Evolutionary conservation across 2,329 filamentous ascomycete genomes (phyloP), one percentile per base, ranked within the genome.

Genomic region (Aspergillus eucalypticola): DNA sequence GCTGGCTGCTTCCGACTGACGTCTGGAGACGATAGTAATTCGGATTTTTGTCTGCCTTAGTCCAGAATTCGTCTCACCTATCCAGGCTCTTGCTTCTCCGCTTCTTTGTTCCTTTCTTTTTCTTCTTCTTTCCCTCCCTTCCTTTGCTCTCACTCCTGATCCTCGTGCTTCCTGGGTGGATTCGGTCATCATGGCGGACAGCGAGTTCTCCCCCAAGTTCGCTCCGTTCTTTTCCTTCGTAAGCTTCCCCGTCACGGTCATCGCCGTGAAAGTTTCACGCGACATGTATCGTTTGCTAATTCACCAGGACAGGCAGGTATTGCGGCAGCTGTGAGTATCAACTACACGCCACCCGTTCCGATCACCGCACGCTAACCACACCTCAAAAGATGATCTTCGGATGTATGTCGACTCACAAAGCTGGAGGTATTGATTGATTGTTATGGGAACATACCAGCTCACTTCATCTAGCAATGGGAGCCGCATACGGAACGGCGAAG

Each of bases 161-260:
- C 42, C 25, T 23, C 42, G 53, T 56, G 39, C 42, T 23, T 17
- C 39, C 19, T 44, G 51, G 44, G 48, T 27, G 44, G 44, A 49
- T 8, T 46, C 56, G 6, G 44, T 67, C 70, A 78, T 60, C 61
- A 79, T 80, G 77, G 72, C 74, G 51, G 76, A 77, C 62, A 83
- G 79, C 63, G 82, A 84, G 61, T 75, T 82, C 63, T 77, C 85
- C 59, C 86, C 86, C 66, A 85, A 84, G 75, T 88, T 88, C 71
- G 86, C 86, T 70, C 86, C 86, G 51, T 89, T 89, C 79, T 82
- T 89, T 71, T 86, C 86, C 75, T 88, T 89, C 83, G 85, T 87
- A 78, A 75, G 83, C 81, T 41, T 13, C 35, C 5, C 54, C 50
- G 50, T 19, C 39, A 51, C 13, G 27, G 64, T 58, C 50, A 61